Percentiles rank a stretch among this genome's conserved stretches.
phyloP scores from a whole-genome alignment of 768 basidiomycete genomes.

The Boletellus emodensis region DNA sequence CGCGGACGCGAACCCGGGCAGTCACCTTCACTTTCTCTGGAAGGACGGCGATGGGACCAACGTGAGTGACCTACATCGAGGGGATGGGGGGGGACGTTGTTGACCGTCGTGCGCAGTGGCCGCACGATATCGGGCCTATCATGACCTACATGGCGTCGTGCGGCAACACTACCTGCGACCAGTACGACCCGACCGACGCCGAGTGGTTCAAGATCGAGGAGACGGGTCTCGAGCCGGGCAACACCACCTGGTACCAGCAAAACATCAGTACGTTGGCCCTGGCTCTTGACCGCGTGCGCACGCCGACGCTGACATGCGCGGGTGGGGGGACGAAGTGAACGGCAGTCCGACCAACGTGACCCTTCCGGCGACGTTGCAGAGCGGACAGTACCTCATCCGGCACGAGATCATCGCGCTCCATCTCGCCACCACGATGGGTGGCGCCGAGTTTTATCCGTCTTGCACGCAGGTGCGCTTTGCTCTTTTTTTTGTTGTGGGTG shows the following conservation, averaged over 20 bases:
- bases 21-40: conserved; percentile 54
- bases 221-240: conserved; percentile 38
- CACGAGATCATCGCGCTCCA: conserved; percentile 82
- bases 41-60: conserved; percentile 39
- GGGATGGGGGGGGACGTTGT: not conserved
- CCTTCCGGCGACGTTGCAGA: conserved; percentile 49
- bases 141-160: conserved; percentile 74
- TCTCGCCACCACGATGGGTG: conserved; percentile 49
- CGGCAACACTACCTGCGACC: conserved; percentile 49
- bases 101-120: conserved; percentile 34
- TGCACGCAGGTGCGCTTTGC: conserved; percentile 47
- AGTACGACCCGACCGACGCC: conserved; percentile 54
- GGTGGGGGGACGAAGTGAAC: too few species aligned
- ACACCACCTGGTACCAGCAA: conserved; percentile 48
- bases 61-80: conserved; percentile 19
- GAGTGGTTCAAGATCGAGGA: conserved; percentile 75
- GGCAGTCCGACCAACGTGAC: conserved; percentile 40
- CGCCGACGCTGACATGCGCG: not conserved
- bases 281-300: too few species aligned
- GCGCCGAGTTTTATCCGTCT: conserved; percentile 78
- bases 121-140: conserved; percentile 62
- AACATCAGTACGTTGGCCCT: conserved; percentile 54
- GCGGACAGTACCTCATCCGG: conserved; percentile 73
- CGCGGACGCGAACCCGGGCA: conserved; percentile 58
- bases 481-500: too few species aligned